Conservation (phyloP, 1,284 basidiomycete genomes). For the Neotropicomus parvogracilis region DNA sequence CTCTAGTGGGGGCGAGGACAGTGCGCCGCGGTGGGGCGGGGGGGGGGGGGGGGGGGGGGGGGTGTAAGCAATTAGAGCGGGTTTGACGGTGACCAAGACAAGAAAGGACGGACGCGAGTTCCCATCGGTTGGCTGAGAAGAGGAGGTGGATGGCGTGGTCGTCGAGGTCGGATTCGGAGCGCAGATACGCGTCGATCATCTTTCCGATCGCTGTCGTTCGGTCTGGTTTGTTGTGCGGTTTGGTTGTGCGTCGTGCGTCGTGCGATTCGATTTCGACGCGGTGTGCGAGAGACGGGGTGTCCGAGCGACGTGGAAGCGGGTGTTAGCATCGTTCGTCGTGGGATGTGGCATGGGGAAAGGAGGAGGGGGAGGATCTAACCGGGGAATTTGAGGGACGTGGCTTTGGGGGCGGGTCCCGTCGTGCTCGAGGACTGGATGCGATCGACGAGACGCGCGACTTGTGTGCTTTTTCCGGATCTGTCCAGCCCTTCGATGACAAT, state of each 20-base stretch:
- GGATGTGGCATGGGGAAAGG: background rate
- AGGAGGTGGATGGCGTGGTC: constrained; percentile 92
- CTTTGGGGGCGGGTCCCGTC: constrained; percentile 33
- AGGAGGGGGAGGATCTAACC: constrained; percentile 45
- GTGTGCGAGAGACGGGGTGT: too few species aligned
- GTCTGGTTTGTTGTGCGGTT: constrained; percentile 49
- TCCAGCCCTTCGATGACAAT: constrained; percentile 95
- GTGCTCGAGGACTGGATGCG: constrained; percentile 19
- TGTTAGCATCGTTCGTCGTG: constrained; percentile 5
- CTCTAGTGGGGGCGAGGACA: too few species aligned
- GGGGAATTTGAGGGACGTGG: constrained; percentile 77
- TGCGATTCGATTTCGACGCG: background rate
- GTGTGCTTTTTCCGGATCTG: constrained; percentile 88
- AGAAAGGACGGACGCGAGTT: constrained; percentile 72
- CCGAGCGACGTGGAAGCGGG: background rate
- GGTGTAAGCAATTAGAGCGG: too few species aligned
- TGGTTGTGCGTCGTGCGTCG: background rate
- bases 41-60: too few species aligned
- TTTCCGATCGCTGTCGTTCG: constrained; percentile 88
- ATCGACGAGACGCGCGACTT: constrained; percentile 58
- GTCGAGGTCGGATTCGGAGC: constrained; percentile 80
- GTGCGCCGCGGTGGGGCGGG: background rate
- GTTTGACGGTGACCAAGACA: too few species aligned
- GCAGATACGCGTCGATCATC: constrained; percentile 93
- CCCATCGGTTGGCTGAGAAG: constrained; percentile 98